These are phyloP conservation scores for Xylaria sp. DNA, from an alignment of 2,329 filamentous ascomycete genomes.

Conservation along the genomic window DNA sequence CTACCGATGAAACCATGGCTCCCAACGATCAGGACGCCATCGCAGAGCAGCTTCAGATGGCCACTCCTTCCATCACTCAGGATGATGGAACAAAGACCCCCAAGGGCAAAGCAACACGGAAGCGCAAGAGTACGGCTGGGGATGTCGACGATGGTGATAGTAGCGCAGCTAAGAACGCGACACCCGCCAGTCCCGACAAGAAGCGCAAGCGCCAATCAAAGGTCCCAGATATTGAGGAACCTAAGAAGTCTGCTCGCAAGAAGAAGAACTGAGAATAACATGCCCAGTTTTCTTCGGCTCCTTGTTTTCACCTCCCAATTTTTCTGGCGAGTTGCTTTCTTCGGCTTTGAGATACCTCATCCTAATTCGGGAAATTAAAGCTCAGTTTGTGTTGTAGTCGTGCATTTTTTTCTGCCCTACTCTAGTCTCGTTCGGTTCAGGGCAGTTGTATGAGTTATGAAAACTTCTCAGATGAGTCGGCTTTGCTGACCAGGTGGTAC, in stretches of 20 bases:
- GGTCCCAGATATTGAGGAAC: conserved; percentile 60
- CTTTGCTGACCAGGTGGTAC: conserved; percentile 15
- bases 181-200: conserved; percentile 63
- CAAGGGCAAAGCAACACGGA: conserved; percentile 59
- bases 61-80: conserved; percentile 40
- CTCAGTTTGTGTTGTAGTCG: background rate
- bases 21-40: conserved; percentile 62
- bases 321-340: conserved; percentile 19
- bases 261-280: conserved; percentile 54
- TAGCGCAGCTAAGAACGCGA: conserved; percentile 45
- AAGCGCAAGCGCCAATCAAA: conserved; percentile 67
- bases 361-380: conserved; percentile 5
- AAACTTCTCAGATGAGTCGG: conserved; percentile 23
- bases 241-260: conserved; percentile 65
- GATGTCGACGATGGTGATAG: conserved; percentile 53
- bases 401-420: conserved; percentile 5
- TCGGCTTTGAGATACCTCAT: conserved; percentile 12
- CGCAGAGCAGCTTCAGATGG: conserved; percentile 62
- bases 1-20: conserved; percentile 49
- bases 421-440: conserved; percentile 19
- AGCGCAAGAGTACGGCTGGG: conserved; percentile 60
- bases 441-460: conserved; percentile 39
- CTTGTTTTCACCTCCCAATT: conserved; percentile 17
- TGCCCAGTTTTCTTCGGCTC: conserved; percentile 1
- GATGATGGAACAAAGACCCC: conserved; percentile 60